These are phyloP conservation scores for Escovopsis sp. DNA, from an alignment of 2,329 filamentous ascomycete genomes.

Conservation along the genomic window DNA sequence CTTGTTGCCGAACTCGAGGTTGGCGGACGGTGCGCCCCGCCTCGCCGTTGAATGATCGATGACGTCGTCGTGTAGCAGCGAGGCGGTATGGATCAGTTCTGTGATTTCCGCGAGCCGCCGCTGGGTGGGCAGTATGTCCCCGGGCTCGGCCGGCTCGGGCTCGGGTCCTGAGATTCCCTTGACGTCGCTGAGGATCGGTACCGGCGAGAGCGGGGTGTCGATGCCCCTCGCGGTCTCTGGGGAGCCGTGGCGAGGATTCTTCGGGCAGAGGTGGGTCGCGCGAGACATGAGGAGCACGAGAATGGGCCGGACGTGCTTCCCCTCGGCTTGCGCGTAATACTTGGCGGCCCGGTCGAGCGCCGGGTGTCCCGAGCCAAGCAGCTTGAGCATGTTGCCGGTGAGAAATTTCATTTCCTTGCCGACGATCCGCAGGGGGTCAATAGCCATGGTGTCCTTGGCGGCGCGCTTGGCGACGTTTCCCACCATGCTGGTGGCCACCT, in stretches of 20 bases:
- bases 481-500: conserved; percentile 56
- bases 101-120: conserved; percentile 89
- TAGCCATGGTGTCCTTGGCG: conserved; percentile 50
- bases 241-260: conserved; percentile 28
- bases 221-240: conserved; percentile 31
- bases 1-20: conserved; percentile 94
- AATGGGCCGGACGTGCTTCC: conserved; percentile 89
- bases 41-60: conserved; percentile 85
- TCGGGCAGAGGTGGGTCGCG: conserved; percentile 67
- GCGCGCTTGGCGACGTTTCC: conserved; percentile 49
- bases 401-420: conserved; percentile 95
- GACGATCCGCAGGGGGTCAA: conserved; percentile 80
- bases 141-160: conserved; percentile 20
- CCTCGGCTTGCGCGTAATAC: conserved; percentile 94
- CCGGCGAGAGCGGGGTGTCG: conserved; percentile 40
- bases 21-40: conserved; percentile 74
- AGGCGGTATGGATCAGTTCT: conserved; percentile 93
- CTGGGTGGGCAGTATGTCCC: conserved; percentile 79
- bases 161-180: conserved; percentile 50
- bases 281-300: conserved; percentile 94
- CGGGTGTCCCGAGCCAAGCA: conserved; percentile 89
- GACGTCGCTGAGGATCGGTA: conserved; percentile 54
- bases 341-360: conserved; percentile 90
- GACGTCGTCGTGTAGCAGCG: conserved; percentile 92
- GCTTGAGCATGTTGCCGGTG: conserved; percentile 80